phyloP scores from a whole-genome alignment of 768 basidiomycete species.

The Russula griseocarnosa region DNA sequence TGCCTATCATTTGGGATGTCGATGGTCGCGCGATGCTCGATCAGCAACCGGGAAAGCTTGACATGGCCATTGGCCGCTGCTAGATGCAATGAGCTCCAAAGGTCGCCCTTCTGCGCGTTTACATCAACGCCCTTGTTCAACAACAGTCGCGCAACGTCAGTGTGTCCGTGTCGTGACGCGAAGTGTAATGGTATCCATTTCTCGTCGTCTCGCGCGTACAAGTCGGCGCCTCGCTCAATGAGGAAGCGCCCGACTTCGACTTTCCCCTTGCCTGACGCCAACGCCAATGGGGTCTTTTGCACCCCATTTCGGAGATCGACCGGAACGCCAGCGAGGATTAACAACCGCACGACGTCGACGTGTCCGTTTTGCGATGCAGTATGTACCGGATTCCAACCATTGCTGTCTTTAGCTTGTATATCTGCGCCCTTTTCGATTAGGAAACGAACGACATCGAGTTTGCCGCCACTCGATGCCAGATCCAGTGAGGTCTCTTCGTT shows the following conservation, averaged over 20 bases:
- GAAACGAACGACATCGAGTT: constrained; percentile 5
- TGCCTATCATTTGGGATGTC: neutral
- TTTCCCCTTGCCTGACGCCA: neutral
- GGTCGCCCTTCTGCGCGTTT: neutral
- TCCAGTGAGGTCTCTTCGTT: neutral
- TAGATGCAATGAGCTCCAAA: neutral
- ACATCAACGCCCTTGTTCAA: neutral
- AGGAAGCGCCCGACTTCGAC: neutral
- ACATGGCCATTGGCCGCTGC: neutral
- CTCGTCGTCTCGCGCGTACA: neutral
- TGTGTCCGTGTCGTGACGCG: neutral
- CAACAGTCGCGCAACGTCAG: neutral
- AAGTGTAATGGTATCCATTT: neutral
- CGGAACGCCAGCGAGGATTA: neutral
- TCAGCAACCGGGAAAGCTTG: neutral
- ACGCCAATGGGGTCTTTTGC: neutral
- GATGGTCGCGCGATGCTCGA: constrained; percentile 1
- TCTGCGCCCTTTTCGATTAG: constrained; percentile 1
- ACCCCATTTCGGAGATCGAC: neutral
- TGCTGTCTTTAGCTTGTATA: neutral
- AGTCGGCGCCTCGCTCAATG: neutral
- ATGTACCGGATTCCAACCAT: neutral
- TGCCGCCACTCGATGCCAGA: constrained; percentile 2
- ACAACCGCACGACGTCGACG: neutral
- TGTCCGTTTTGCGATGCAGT: neutral